Evolutionary conservation across 768 basidiomycete genomes (phyloP).

Genomic region (Leccinellum rugosiceps): DNA sequence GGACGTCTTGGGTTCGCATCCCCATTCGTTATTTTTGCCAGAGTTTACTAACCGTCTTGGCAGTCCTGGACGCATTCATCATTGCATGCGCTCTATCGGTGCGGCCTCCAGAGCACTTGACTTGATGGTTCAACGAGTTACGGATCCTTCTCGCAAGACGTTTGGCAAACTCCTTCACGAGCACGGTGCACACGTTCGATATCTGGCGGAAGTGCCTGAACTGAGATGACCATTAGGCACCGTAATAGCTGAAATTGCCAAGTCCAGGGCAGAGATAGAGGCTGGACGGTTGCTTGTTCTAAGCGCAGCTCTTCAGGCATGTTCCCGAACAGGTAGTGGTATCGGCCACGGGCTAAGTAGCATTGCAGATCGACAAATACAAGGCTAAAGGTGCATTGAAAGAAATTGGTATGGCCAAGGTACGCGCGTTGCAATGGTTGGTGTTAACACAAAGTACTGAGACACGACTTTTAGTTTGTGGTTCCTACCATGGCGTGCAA

Average conservation of each 20-base stretch:
- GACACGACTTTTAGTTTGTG: slow-evolving; percentile 60
- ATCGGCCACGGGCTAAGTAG: slow-evolving; percentile 1
- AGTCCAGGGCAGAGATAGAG: slow-evolving; percentile 92
- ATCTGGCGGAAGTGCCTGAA: background rate
- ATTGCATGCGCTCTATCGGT: slow-evolving; percentile 98
- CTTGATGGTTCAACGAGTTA: slow-evolving; percentile 84
- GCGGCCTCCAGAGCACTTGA: slow-evolving; percentile 82
- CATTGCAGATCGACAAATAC: slow-evolving; percentile 75
- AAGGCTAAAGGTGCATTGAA: slow-evolving; percentile 94
- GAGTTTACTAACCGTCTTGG: slow-evolving; percentile 1
- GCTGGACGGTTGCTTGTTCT: slow-evolving; percentile 82
- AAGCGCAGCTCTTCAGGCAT: slow-evolving; percentile 83
- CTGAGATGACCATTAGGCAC: slow-evolving; percentile 52
- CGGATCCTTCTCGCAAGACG: slow-evolving; percentile 87
- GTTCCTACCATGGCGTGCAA: slow-evolving; percentile 87
- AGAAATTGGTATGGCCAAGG: slow-evolving; percentile 98
- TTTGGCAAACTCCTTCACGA: slow-evolving; percentile 91
- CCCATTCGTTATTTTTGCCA: background rate
- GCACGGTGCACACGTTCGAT: slow-evolving; percentile 58
- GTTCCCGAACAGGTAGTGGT: slow-evolving; percentile 3
- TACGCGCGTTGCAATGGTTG: slow-evolving; percentile 27
- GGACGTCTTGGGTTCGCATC: slow-evolving; percentile 80
- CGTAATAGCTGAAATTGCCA: slow-evolving; percentile 86
- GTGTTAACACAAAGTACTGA: background rate
- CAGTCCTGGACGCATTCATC: slow-evolving; percentile 93